Evolutionary conservation across 768 basidiomycete genomes (phyloP).

Genomic region (Xerocomellus intermedius): DNA sequence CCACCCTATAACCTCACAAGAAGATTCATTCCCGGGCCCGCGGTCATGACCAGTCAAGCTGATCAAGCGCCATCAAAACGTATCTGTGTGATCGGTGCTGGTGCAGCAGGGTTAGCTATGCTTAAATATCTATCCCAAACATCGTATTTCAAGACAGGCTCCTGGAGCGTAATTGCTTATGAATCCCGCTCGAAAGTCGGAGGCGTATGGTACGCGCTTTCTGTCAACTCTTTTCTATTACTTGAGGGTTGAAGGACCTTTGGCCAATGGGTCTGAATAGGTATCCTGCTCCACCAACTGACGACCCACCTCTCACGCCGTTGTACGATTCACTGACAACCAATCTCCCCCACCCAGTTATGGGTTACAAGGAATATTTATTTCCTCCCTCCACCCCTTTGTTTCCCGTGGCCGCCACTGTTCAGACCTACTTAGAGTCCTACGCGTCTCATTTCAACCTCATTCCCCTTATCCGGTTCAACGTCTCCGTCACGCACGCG

Average conservation of each 20-base stretch:
- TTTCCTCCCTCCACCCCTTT: conserved; percentile 74
- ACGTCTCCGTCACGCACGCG: conserved; percentile 51
- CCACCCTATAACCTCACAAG: neutral
- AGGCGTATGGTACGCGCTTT: conserved; percentile 65
- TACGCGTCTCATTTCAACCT: conserved; percentile 67
- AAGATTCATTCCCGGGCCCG: neutral
- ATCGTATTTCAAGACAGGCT: conserved; percentile 49
- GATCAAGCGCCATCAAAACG: conserved; percentile 27
- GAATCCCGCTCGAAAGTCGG: conserved; percentile 68
- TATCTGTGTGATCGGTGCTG: conserved; percentile 75
- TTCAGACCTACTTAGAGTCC: conserved; percentile 65
- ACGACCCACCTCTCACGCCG: conserved; percentile 60
- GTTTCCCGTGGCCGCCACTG: conserved; percentile 59
- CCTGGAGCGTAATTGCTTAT: conserved; percentile 64
- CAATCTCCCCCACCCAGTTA: conserved; percentile 75
- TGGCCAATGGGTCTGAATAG: conserved; percentile 30
- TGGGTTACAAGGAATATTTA: conserved; percentile 61
- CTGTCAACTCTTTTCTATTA: neutral
- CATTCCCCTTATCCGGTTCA: conserved; percentile 57
- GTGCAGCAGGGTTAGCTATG: conserved; percentile 69
- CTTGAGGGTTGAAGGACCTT: neutral
- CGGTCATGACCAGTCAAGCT: conserved; percentile 5
- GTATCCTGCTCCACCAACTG: conserved; percentile 53
- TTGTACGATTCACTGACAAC: conserved; percentile 81
- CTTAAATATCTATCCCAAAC: conserved; percentile 65